phyloP scores from a whole-genome alignment of 495 filamentous ascomycete genomes.

The Aspergillus wentii region DNA sequence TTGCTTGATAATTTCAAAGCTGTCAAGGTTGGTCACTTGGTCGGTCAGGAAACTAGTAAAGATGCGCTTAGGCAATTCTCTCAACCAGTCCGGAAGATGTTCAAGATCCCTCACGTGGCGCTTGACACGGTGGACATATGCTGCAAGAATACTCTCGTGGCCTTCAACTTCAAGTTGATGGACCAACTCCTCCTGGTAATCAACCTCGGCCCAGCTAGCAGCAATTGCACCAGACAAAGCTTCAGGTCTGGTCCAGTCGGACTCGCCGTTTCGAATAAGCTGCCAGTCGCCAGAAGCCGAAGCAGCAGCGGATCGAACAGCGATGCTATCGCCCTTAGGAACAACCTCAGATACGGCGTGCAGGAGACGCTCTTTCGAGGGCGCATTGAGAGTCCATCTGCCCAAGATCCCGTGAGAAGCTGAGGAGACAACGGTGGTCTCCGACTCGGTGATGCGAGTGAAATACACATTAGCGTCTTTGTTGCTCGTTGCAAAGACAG shows the following conservation, averaged over 20 bases:
- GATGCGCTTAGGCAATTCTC: conserved; percentile 59
- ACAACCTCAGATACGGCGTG: conserved; percentile 83
- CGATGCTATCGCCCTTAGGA: conserved; percentile 57
- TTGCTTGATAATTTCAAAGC: conserved; percentile 83
- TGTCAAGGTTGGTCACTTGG: conserved; percentile 61
- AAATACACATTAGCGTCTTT: conserved; percentile 82
- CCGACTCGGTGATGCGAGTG: conserved; percentile 67
- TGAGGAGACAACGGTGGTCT: conserved; percentile 70
- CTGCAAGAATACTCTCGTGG: conserved; percentile 68
- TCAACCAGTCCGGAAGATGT: conserved; percentile 70
- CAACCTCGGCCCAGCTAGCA: conserved; percentile 71
- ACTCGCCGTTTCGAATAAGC: conserved; percentile 74
- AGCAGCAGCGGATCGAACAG: conserved; percentile 69
- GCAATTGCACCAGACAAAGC: conserved; percentile 69
- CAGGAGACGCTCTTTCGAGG: conserved; percentile 35
- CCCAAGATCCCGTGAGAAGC: conserved; percentile 68
- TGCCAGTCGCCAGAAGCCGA: conserved; percentile 75
- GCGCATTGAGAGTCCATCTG: conserved; percentile 57
- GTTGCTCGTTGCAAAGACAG: conserved; percentile 74
- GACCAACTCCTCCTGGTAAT: conserved; percentile 65
- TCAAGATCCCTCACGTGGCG: conserved; percentile 77
- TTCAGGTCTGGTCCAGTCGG: conserved; percentile 78
- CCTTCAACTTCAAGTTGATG: conserved; percentile 81
- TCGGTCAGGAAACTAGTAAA: conserved; percentile 61
- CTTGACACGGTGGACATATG: conserved; percentile 82